Conservation (phyloP, 1,284 basidiomycete genomes). For the Bjerkandera adusta region DNA sequence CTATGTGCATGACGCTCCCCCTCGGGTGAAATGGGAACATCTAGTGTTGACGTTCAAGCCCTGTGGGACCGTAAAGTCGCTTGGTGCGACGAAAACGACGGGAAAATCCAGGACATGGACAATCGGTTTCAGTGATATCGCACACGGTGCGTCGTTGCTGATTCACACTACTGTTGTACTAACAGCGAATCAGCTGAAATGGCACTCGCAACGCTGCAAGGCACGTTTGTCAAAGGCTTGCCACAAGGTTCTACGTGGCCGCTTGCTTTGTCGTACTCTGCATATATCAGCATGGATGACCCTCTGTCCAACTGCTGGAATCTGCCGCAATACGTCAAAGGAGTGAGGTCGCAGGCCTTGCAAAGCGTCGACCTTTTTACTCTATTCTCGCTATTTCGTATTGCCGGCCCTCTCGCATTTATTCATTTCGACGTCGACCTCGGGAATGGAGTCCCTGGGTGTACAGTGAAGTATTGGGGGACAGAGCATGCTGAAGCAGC, state of each 20-base stretch:
- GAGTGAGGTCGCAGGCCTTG: neutral
- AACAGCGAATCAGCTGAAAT: neutral
- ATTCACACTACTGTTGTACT: neutral
- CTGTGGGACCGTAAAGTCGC: neutral
- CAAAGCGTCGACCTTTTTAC: too few species aligned
- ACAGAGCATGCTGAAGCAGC: too few species aligned
- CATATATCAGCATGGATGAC: neutral
- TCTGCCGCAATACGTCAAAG: neutral
- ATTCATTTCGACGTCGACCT: too few species aligned
- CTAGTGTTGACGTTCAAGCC: neutral
- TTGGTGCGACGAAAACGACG: neutral
- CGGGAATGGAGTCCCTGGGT: too few species aligned
- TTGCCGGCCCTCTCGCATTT: too few species aligned
- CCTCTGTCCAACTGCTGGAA: neutral
- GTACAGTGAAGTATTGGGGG: too few species aligned
- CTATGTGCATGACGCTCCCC: neutral
- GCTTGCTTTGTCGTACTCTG: neutral
- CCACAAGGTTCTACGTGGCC: too few species aligned
- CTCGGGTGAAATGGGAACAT: neutral
- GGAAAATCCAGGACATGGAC: neutral
- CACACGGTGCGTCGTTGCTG: too few species aligned
- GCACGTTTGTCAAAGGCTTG: neutral
- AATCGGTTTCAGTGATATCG: neutral
- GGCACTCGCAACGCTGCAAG: neutral
- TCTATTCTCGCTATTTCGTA: too few species aligned